Evolutionary conservation across 768 basidiomycete genomes (phyloP).

Genomic region (Cubamyces sp.): DNA sequence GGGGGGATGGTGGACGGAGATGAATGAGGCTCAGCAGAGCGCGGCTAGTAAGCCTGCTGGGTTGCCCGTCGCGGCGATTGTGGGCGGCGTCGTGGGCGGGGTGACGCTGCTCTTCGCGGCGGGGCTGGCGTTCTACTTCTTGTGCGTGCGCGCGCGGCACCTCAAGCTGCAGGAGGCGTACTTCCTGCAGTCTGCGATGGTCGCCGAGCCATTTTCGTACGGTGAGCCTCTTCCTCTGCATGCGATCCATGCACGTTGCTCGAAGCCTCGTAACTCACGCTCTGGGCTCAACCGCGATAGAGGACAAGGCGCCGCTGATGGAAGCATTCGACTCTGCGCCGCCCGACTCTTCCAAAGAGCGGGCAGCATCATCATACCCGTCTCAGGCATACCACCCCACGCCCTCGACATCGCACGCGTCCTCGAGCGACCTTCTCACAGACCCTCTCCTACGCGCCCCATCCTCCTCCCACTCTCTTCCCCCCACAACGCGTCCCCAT

Average conservation of each 20-base stretch:
- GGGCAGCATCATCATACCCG: too few species aligned
- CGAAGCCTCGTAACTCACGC: too few species aligned
- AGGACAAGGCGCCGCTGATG: not conserved
- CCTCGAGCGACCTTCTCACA: too few species aligned
- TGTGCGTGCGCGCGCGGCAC: not conserved
- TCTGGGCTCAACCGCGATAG: not conserved
- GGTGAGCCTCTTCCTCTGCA: not conserved
- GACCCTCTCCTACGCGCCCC: too few species aligned
- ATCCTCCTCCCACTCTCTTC: too few species aligned
- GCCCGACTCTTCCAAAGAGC: too few species aligned
- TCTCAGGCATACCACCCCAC: too few species aligned
- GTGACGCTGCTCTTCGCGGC: conserved; percentile 9
- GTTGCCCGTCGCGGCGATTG: conserved; percentile 16
- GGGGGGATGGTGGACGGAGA: too few species aligned
- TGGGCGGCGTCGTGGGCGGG: conserved; percentile 20
- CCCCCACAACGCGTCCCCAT: not conserved
- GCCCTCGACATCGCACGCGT: too few species aligned
- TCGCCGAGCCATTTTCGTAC: not conserved
- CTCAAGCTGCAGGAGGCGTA: not conserved
- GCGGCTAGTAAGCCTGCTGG: not conserved
- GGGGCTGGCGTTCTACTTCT: conserved; percentile 8
- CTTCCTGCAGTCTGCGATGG: not conserved
- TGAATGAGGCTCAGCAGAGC: too few species aligned
- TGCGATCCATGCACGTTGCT: not conserved
- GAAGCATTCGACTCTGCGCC: not conserved